Evolutionary conservation across 2,329 filamentous ascomycete genomes (phyloP), one percentile per base, ranked within the genome.

Genomic region (Microdochium nivale): DNA sequence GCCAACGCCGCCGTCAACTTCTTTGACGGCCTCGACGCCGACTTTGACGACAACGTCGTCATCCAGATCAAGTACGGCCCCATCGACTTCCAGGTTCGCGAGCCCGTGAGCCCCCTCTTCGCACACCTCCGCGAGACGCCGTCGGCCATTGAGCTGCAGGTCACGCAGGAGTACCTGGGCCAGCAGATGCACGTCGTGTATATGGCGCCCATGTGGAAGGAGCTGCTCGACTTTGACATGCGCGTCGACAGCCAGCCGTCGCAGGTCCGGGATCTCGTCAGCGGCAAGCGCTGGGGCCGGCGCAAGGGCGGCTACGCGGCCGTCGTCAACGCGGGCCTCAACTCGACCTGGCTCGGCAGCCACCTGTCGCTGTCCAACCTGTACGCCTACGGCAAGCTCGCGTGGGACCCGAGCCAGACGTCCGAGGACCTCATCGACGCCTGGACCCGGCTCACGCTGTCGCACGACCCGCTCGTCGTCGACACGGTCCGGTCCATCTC

Each of bases 61-160:
- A 74, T 88, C 2, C 85, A 89, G 61, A 83, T 88, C 65, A 89
- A 88, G 65, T 87, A 84, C 55, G 85, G 86, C 0, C 84, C 85
- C 0, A 88, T 88, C 53, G 85, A 88, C 60, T 88, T 88, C 64
- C 85, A 88, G 59, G 81, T 87, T 11, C 78, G 85, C 33, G 85
- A 88, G 62, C 80, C 85, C 1, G 67, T 75, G 1, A 86, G 80
- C 3, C 84, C 86, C 0, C 67, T 89, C 1, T 87, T 88, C 55
- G 75, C 75, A 1, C 68, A 76, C 49, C 60, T 79, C 14, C 59
- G 54, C 5, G 57, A 73, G 44, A 79, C 76, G 0, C 63, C 61
- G 23, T 63, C 66, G 11, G 80, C 81, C 0, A 80, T 88, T 35
- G 85, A 88, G 62, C 70, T 88, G 2, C 76, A 87, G 60, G 74